These are phyloP conservation scores for Triticum timopheevii DNA, from an alignment of 176 grass and related monocot genomes.

Conservation along the genomic window DNA sequence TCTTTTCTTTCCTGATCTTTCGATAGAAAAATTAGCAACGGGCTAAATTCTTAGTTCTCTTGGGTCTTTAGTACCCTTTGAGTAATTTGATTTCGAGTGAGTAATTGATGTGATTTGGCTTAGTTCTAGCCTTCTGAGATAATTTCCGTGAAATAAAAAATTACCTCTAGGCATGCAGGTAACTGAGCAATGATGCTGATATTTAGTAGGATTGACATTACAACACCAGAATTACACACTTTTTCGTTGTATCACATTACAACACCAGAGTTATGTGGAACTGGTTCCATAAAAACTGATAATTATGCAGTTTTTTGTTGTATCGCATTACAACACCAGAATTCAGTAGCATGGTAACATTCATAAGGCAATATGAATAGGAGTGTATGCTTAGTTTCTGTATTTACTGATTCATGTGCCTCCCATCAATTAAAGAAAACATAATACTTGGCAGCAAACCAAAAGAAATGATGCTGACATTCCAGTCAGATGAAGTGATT, in stretches of 20 bases:
- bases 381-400: neutral
- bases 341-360: neutral
- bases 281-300: no score
- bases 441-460: constrained; percentile 56
- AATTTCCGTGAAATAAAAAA: neutral
- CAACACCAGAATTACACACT: no score
- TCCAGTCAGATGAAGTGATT: constrained; percentile 59
- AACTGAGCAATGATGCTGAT: neutral
- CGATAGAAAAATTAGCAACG: neutral
- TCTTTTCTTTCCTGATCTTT: neutral
- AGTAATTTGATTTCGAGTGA: neutral
- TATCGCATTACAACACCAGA: neutral
- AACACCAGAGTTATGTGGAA: neutral
- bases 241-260: no score
- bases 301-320: neutral
- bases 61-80: neutral
- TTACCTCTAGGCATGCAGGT: neutral
- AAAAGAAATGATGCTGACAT: constrained; percentile 71
- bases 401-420: constrained; percentile 54
- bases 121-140: neutral
- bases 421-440: constrained; percentile 64
- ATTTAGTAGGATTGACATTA: no score
- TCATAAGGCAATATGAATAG: neutral
- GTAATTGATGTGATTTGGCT: neutral
- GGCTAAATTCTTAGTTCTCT: neutral